Evolutionary conservation across 148 eudicot genomes (phyloP), one percentile per base, ranked within the genome.

Genomic region (Silene latifolia): DNA sequence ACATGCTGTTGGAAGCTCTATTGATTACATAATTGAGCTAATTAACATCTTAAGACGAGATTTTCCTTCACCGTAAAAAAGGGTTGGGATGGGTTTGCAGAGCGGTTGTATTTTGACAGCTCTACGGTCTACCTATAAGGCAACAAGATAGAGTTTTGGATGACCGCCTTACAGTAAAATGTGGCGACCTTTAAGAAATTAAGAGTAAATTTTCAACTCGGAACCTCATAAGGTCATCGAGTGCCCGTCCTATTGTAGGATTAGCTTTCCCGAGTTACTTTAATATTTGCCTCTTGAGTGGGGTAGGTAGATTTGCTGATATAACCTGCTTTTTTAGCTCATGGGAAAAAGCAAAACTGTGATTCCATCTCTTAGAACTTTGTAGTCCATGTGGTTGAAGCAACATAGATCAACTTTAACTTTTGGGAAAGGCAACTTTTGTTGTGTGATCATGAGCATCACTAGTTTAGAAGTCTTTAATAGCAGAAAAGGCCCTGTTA

Each of bases 351-450:
- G 44, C 44, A 39, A 39, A 39, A 39, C 44, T 39, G 44, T 39
- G 44, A 39, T 39, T 6, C 44, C 72, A 32, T 35, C 77, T 66
- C 64, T 27, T 20, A 54, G 60, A 27, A 23, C 13, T 69, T 12
- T n/a, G 11, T n/a, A 69, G 65, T 74, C 78, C 65, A 69, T 63
- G 66, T 60, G 66, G 67, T 20, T 74, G 35, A 61, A 63, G 71
- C 56, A 13, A 15, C 20, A 46, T 14, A 21, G 27, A 32, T 35
- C 57, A 13, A 62, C 44, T 39, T 11, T 67, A 68, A 4, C 48
- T 58, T 76, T 39, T 8, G 27, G 35, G 44, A 39, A 39, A 59
- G 74, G 29, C 68, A 39, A n/a, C 70, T 68, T 74, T 78, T 63
- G 59, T 42, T 60, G 20, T 74, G 29, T 68, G n/a, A 72, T 61